Percentiles rank a stretch among this genome's conserved stretches.
phyloP scores from a whole-genome alignment of 1,284 basidiomycete genomes.

The Schizophyllum commune region DNA sequence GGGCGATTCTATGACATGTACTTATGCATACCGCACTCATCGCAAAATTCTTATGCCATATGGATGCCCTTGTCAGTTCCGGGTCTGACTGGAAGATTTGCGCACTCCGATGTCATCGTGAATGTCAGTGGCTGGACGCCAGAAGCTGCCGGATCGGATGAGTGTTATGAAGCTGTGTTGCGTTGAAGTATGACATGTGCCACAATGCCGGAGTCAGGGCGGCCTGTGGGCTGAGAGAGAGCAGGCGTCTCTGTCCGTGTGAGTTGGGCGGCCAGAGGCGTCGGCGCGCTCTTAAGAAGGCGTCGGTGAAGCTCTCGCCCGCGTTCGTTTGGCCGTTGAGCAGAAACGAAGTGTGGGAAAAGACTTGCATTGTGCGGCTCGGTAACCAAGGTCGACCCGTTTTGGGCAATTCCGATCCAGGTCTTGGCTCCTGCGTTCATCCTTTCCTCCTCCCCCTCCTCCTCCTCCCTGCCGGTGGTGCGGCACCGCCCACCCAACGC shows the following conservation, averaged over 20 bases:
- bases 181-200: background rate
- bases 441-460: constrained; percentile 19
- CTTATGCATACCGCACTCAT: constrained; percentile 10
- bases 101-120: background rate
- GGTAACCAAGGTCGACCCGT: background rate
- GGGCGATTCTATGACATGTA: constrained; percentile 11
- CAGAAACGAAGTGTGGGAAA: background rate
- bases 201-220: background rate
- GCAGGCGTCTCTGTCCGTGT: background rate
- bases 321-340: too few species aligned
- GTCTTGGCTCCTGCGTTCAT: constrained; percentile 5
- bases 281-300: background rate
- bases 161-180: background rate
- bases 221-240: background rate
- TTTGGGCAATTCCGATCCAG: background rate
- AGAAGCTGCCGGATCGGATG: background rate
- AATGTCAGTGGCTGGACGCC: background rate
- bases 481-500: constrained; percentile 14
- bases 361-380: background rate
- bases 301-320: background rate
- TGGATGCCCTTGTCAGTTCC: constrained; percentile 3
- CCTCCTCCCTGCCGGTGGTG: constrained; percentile 16
- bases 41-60: constrained; percentile 12
- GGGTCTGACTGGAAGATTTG: too few species aligned
- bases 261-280: background rate